Base-by-base conservation (phyloP, 78 protist genomes). In the Mastigamoeba balamuthi region DNA sequence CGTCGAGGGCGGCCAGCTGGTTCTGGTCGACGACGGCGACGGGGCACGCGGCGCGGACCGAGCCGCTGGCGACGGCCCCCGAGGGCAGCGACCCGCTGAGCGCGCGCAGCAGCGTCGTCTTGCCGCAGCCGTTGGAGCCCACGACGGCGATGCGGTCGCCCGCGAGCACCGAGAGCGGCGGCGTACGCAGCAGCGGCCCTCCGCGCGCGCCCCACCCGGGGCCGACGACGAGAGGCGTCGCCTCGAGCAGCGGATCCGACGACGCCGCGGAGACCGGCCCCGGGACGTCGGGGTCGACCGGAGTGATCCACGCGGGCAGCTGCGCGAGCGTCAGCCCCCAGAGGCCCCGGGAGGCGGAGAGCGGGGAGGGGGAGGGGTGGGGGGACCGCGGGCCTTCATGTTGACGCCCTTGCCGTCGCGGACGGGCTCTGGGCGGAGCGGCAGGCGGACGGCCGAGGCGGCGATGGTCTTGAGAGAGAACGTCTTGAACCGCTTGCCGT, bases 91-190 rank as follows among this genome's bases (percentile, higher is more conserved):
- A 65, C 5, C 5, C 36, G 8, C 42, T 5, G 4, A 73, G 7
- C 38, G 42, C 25, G 10, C 17, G 6, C 10, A 79, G 33, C 27
- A 79, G 67, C 8, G 84, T 79, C 23, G 73, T 44, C 65, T 79
- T 79, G 23, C 84, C 84, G 28, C 58, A 70, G 4, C 84, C 84
- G n/a, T 79, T 79, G 73, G 3, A 29, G 28, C 84, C 84, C 27
- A 79, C 76, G 27, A 79, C 7, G 6, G 84, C 84, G 8, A 71
- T n/a, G 1, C 84, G 33, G 17, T 69, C 74, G 28, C 80, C 80
- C 4, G 7, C n/a, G n/a, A n/a, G n/a, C n/a, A n/a, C n/a, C n/a
- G n/a, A n/a, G n/a, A n/a, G n/a, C n/a, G n/a, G n/a, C n/a, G n/a
- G n/a, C n/a, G n/a, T n/a, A n/a, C n/a, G n/a, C n/a, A n/a, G n/a